phyloP scores from a whole-genome alignment of 1,284 basidiomycete genomes.

The Boletus holoroseus region DNA sequence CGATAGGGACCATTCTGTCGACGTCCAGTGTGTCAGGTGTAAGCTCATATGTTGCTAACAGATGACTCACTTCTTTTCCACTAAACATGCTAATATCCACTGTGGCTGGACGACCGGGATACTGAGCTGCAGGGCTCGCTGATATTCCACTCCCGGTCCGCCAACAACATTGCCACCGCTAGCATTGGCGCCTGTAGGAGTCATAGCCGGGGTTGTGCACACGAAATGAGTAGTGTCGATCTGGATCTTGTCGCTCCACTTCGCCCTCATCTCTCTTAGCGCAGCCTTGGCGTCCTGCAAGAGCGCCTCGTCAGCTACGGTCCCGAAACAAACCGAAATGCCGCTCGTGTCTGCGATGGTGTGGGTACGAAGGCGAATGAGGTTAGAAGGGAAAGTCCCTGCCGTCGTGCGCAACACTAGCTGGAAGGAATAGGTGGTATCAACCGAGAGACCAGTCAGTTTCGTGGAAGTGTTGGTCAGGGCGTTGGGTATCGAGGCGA shows the following conservation, averaged over 20 bases:
- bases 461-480: conserved; percentile 82
- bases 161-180: conserved; percentile 39
- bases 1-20: conserved; percentile 78
- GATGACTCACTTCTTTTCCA: conserved; percentile 66
- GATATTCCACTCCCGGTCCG: conserved; percentile 79
- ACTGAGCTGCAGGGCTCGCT: conserved; percentile 83
- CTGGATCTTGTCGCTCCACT: conserved; percentile 85
- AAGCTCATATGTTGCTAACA: not conserved
- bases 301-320: conserved; percentile 69
- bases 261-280: conserved; percentile 76
- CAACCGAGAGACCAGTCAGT: conserved; percentile 81
- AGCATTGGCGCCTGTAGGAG: conserved; percentile 54
- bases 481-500: conserved; percentile 80
- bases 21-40: not conserved
- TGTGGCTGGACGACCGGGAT: conserved; percentile 88
- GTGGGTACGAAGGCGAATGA: conserved; percentile 80
- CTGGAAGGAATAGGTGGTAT: conserved; percentile 90
- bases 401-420: conserved; percentile 86
- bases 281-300: conserved; percentile 76
- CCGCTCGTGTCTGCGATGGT: conserved; percentile 92
- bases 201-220: conserved; percentile 78
- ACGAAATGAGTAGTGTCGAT: conserved; percentile 97
- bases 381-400: conserved; percentile 80
- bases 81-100: conserved; percentile 83
- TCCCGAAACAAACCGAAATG: conserved; percentile 88